phyloP scores from a whole-genome alignment of 2,329 filamentous ascomycete species.

The Beauveria sp. region DNA sequence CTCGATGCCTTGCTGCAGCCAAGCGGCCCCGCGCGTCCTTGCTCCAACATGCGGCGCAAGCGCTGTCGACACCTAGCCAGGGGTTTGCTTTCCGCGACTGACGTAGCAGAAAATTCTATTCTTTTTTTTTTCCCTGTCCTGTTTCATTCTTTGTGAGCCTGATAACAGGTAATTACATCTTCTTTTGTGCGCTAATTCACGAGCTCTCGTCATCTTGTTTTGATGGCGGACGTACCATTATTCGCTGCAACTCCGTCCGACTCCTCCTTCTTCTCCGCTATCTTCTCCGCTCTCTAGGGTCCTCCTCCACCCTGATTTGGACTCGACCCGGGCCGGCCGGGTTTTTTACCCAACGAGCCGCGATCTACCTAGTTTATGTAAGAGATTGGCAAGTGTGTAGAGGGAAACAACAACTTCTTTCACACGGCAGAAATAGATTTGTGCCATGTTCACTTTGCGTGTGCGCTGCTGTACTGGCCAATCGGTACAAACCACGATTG shows the following conservation, averaged over 20 bases:
- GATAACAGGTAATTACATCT: no score
- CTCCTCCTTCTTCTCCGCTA: neutral
- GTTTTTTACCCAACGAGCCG: neutral
- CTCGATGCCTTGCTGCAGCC: slow-evolving; percentile 2
- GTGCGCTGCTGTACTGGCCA: no score
- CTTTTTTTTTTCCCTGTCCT: neutral
- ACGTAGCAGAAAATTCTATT: no score
- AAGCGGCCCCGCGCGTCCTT: neutral
- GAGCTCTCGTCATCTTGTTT: neutral
- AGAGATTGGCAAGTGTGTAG: neutral
- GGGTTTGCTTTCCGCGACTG: neutral
- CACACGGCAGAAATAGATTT: no score
- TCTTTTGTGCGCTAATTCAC: neutral
- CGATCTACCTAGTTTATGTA: no score
- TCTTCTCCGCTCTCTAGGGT: neutral
- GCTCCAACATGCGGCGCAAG: neutral
- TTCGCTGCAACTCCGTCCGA: neutral
- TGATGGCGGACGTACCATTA: neutral
- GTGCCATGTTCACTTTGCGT: no score
- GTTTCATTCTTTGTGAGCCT: no score
- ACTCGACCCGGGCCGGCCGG: neutral
- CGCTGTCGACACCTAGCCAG: neutral
- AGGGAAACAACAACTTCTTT: no score
- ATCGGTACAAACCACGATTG: no score
- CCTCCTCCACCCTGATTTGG: neutral